These are phyloP conservation scores for Aspergillus hancockii DNA, from an alignment of 495 filamentous ascomycete genomes.

Conservation along the genomic window DNA sequence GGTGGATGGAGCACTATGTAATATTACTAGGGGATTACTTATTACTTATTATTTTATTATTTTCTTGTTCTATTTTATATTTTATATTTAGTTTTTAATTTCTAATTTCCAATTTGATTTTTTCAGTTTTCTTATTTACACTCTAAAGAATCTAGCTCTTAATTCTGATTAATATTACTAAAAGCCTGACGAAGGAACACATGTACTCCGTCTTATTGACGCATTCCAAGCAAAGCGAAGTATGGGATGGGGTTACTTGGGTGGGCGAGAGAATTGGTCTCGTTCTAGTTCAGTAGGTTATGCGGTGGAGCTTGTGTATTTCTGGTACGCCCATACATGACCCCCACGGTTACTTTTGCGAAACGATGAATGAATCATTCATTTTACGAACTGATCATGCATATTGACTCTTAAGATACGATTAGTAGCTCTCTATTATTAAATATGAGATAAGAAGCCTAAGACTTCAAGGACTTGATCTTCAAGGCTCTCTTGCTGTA, in stretches of 20 bases:
- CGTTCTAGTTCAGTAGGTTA: neutral
- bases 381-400: neutral
- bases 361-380: neutral
- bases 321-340: neutral
- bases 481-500: neutral
- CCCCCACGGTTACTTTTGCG: neutral
- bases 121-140: neutral
- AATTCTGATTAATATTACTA: slow-evolving; percentile 12
- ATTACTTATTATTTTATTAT: slow-evolving; percentile 12
- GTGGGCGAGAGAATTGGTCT: neutral
- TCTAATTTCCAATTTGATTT: no score
- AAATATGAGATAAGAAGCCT: neutral
- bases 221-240: neutral
- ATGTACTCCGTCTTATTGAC: slow-evolving; percentile 1
- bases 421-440: neutral
- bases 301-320: neutral
- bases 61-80: neutral
- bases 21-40: neutral
- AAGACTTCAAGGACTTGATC: no score
- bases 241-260: neutral
- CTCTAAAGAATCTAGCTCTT: neutral
- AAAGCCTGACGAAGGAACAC: neutral
- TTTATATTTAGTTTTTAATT: no score
- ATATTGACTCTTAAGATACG: neutral
- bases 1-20: neutral